Percentiles rank a stretch among this genome's conserved stretches.
These are phyloP conservation scores for Mycena filopes DNA, from an alignment of 768 basidiomycete genomes.

Conservation along the genomic window DNA sequence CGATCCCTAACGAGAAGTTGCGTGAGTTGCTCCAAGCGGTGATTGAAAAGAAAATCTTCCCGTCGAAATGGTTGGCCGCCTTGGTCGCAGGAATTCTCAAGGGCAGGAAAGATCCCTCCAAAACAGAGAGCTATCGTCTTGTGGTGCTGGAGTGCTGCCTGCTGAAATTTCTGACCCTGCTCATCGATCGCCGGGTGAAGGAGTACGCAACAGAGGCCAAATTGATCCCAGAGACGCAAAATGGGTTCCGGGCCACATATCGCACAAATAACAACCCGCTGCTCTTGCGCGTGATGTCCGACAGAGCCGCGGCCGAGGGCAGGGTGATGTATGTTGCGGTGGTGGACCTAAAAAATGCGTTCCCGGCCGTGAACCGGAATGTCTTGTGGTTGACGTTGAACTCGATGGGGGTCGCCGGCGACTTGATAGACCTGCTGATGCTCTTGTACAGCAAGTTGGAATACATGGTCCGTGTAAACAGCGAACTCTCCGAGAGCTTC, in stretches of 20 bases:
- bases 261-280: constrained; percentile 3
- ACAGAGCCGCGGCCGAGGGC: background rate
- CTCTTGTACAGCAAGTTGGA: too few relatives aligned
- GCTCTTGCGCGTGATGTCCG: background rate
- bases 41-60: background rate
- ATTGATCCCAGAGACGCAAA: background rate
- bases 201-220: background rate
- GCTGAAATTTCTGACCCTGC: constrained; percentile 1
- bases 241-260: background rate
- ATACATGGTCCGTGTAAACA: too few relatives aligned
- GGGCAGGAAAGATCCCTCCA: background rate
- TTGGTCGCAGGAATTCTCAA: background rate
- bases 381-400: background rate
- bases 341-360: background rate
- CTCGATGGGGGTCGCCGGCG: background rate
- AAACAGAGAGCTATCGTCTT: constrained; percentile 3
- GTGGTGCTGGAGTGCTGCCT: constrained; percentile 3
- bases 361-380: background rate
- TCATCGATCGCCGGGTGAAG: constrained; percentile 1
- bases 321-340: constrained; percentile 8
- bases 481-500: too few relatives aligned
- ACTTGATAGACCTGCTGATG: too few relatives aligned
- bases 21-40: background rate
- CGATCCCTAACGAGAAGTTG: background rate
- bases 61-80: background rate